Evolutionary conservation across 2,329 filamentous ascomycete genomes (phyloP).

Genomic region (Didymella exigua): DNA sequence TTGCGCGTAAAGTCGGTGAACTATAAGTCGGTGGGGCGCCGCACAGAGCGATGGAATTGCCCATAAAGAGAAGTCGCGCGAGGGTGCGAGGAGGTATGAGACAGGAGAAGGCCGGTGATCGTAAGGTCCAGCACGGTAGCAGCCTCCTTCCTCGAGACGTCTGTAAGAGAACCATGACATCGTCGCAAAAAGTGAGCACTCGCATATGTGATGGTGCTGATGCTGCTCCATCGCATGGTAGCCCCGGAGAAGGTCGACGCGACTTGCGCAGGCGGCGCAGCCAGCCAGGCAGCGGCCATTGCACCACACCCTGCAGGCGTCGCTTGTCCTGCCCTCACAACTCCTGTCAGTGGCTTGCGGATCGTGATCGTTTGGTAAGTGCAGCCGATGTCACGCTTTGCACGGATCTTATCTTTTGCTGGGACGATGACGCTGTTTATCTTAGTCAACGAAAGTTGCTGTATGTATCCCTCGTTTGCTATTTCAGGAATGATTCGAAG

Average conservation of each 20-base stretch:
- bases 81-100: not conserved
- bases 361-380: conserved; percentile 2
- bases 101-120: not conserved
- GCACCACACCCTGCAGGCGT: not conserved
- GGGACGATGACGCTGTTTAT: not conserved
- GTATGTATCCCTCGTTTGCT: not conserved
- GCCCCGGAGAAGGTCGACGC: conserved; percentile 3
- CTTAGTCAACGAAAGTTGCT: not conserved
- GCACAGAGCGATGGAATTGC: not conserved
- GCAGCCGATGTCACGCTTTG: conserved; percentile 4
- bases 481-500: not conserved
- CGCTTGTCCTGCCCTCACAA: not conserved
- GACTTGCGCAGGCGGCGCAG: not conserved
- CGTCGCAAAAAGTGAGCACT: not conserved
- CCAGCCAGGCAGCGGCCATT: not conserved
- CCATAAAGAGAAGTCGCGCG: not conserved
- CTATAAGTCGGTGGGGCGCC: not conserved
- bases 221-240: not conserved
- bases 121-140: not conserved
- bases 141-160: not conserved
- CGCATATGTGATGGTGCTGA: not conserved
- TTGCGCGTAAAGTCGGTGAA: not conserved
- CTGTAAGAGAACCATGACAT: not conserved
- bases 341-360: not conserved
- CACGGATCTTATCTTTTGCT: not conserved